phyloP scores from a whole-genome alignment of 495 filamentous ascomycete genomes.

The Corynascus novoguineensis region DNA sequence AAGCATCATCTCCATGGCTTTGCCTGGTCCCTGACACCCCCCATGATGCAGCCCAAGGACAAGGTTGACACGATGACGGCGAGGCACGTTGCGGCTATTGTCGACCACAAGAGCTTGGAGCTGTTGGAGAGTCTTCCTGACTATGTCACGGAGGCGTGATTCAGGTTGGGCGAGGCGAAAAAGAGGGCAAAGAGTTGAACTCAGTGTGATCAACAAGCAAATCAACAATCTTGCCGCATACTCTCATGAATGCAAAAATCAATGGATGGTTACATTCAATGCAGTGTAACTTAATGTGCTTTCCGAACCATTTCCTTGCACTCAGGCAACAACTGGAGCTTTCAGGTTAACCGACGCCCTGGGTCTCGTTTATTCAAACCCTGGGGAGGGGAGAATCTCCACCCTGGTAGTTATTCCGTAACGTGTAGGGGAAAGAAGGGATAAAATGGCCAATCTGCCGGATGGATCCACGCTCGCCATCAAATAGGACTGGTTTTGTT shows the following conservation, averaged over 20 bases:
- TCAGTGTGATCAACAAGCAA: background rate
- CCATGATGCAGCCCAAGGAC: conserved; percentile 2
- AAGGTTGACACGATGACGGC: background rate
- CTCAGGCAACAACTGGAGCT: too few species aligned
- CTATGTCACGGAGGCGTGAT: background rate
- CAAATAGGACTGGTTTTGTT: background rate
- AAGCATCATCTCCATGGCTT: conserved; percentile 2
- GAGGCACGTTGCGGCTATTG: background rate
- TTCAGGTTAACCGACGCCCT: background rate
- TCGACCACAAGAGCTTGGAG: conserved; percentile 2
- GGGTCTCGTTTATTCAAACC: background rate
- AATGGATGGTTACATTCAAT: background rate
- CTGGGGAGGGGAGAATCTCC: too few species aligned
- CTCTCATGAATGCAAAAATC: background rate
- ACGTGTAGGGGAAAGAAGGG: background rate
- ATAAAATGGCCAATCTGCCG: background rate
- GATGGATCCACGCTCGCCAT: background rate
- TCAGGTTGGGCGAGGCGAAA: too few species aligned
- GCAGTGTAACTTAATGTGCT: too few species aligned
- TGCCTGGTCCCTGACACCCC: background rate
- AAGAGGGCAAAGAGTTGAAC: background rate
- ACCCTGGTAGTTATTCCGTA: background rate
- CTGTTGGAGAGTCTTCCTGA: background rate
- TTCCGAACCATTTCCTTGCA: too few species aligned
- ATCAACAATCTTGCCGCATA: background rate